These are phyloP conservation scores for Brettanomyces custersianus DNA, from an alignment of 805 yeast species.

Conservation along the genomic window DNA sequence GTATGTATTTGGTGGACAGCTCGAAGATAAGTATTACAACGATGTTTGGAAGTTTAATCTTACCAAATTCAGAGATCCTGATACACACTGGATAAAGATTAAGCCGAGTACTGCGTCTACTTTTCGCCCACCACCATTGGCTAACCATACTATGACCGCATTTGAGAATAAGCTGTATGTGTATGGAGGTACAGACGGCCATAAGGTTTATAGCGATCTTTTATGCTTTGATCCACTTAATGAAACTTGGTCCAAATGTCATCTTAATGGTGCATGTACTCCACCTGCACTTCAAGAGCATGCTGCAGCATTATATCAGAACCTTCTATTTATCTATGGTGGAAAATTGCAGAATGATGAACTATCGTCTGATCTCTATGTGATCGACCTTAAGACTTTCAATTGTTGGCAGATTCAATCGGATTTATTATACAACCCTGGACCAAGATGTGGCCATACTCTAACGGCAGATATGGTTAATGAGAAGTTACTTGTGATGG, in stretches of 20 bases:
- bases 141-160: constrained; percentile 85
- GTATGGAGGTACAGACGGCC: constrained; percentile 82
- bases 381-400: constrained; percentile 64
- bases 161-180: constrained; percentile 71
- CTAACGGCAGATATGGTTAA: constrained; percentile 60
- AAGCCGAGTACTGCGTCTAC: constrained; percentile 31
- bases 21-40: constrained; percentile 69
- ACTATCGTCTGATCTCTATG: constrained; percentile 55
- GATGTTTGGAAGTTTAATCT: constrained; percentile 84
- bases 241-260: constrained; percentile 63
- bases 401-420: constrained; percentile 54
- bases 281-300: constrained; percentile 93
- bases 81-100: constrained; percentile 75
- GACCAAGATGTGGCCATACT: constrained; percentile 88
- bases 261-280: constrained; percentile 48
- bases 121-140: constrained; percentile 63
- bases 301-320: constrained; percentile 70
- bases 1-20: constrained; percentile 91
- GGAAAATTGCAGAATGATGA: constrained; percentile 75
- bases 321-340: constrained; percentile 77
- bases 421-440: constrained; percentile 47
- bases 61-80: constrained; percentile 74
- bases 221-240: constrained; percentile 69
- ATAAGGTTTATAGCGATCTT: constrained; percentile 60
- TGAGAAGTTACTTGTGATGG: constrained; percentile 74